phyloP scores from a whole-genome alignment of 768 basidiomycete genomes.

The Termitomyces bulborhizus region DNA sequence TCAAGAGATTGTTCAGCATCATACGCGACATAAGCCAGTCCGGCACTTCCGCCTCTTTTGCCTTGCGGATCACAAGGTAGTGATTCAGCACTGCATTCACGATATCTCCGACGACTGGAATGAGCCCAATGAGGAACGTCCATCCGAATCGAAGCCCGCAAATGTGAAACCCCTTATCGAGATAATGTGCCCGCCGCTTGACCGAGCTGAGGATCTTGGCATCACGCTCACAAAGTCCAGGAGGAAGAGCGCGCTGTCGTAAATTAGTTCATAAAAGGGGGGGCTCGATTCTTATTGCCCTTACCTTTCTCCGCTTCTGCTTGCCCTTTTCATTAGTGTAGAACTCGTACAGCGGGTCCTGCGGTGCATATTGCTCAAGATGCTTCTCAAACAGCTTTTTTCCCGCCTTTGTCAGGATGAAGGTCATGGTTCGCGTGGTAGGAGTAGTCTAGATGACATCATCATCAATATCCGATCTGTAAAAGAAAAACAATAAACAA shows the following conservation, averaged over 20 bases:
- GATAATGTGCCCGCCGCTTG: conserved; percentile 70
- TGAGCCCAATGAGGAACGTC: conserved; percentile 74
- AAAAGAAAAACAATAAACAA: no score
- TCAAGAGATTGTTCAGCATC: conserved; percentile 70
- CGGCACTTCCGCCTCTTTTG: conserved; percentile 64
- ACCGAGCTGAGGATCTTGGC: conserved; percentile 68
- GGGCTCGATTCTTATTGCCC: no score
- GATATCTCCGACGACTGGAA: conserved; percentile 67
- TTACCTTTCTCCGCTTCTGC: conserved; percentile 51
- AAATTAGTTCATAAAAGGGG: no score
- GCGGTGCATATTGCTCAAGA: conserved; percentile 59
- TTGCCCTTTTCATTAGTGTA: conserved; percentile 53
- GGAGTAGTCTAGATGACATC: background rate
- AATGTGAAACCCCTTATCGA: conserved; percentile 81
- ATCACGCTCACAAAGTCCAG: conserved; percentile 76
- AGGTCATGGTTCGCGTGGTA: conserved; percentile 16
- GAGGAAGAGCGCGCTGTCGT: conserved; percentile 58
- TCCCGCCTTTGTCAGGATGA: conserved; percentile 40
- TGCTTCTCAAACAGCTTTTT: conserved; percentile 60
- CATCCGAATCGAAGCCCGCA: conserved; percentile 84
- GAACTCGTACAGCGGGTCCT: conserved; percentile 70
- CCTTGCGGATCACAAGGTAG: conserved; percentile 68
- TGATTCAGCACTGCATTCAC: conserved; percentile 65
- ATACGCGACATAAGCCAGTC: conserved; percentile 65
- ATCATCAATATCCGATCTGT: background rate